Conservation (phyloP, 306 rosid genomes). For the Citrullus amarus region DNA sequence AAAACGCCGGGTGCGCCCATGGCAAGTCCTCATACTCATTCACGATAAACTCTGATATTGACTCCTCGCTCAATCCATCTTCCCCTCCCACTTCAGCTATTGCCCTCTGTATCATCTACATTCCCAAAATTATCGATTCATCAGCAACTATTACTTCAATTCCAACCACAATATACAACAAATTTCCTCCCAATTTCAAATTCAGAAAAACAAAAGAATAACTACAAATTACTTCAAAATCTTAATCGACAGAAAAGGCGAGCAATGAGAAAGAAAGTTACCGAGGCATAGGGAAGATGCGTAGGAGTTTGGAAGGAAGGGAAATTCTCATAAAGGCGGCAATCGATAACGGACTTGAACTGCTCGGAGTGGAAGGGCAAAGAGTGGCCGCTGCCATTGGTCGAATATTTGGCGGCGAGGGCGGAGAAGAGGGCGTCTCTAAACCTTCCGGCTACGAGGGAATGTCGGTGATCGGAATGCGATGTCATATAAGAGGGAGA, state of each 20-base stretch:
- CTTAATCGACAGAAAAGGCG: neutral
- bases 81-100: constrained; percentile 18
- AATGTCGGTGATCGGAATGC: neutral
- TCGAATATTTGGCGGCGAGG: neutral
- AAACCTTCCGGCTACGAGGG: neutral
- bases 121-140: neutral
- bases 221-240: neutral
- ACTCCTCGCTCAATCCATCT: constrained; percentile 17
- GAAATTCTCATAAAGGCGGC: neutral
- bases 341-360: neutral
- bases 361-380: neutral
- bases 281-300: neutral
- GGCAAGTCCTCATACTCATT: constrained; percentile 19
- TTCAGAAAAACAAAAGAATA: neutral
- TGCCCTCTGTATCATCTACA: constrained; percentile 31
- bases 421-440: neutral
- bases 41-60: constrained; percentile 15
- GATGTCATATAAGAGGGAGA: neutral
- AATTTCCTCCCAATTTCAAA: neutral
- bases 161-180: neutral
- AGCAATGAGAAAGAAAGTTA: neutral
- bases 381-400: neutral
- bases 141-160: neutral
- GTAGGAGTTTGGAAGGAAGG: neutral
- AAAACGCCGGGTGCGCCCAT: constrained; percentile 13